Evolutionary conservation across 2,329 filamentous ascomycete species (phyloP).

Genomic region (Curvularia sp.): DNA sequence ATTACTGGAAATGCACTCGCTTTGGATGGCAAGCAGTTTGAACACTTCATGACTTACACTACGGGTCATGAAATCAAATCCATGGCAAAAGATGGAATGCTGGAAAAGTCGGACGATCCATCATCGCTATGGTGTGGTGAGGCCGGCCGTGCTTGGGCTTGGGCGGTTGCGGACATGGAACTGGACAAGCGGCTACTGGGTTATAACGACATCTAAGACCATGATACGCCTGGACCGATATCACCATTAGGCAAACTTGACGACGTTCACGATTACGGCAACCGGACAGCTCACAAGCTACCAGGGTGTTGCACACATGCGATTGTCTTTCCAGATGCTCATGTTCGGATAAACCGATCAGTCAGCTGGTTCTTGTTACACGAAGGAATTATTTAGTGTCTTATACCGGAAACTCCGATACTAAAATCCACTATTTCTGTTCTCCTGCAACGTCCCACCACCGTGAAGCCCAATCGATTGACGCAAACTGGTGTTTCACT

Average conservation of each 20-base stretch:
- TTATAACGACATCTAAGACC: slow-evolving; percentile 57
- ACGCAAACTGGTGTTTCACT: background rate
- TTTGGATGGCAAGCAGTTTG: slow-evolving; percentile 56
- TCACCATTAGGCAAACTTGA: slow-evolving; percentile 8
- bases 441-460: slow-evolving; percentile 11
- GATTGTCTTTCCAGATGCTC: background rate
- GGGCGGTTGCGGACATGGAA: slow-evolving; percentile 55
- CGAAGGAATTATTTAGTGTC: slow-evolving; percentile 7
- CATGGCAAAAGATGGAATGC: slow-evolving; percentile 60
- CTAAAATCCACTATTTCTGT: slow-evolving; percentile 3
- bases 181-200: slow-evolving; percentile 57
- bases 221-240: background rate
- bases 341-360: slow-evolving; percentile 9
- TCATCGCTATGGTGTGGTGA: slow-evolving; percentile 60
- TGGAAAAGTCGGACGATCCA: slow-evolving; percentile 60
- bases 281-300: slow-evolving; percentile 24
- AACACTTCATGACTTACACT: slow-evolving; percentile 66
- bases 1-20: slow-evolving; percentile 70
- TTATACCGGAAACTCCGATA: slow-evolving; percentile 1
- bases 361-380: slow-evolving; percentile 16
- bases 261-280: slow-evolving; percentile 33
- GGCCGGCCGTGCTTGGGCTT: slow-evolving; percentile 58
- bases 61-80: slow-evolving; percentile 63
- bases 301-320: slow-evolving; percentile 5
- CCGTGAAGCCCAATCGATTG: background rate